Conservation (phyloP, 345 rosid species). For the Anacardium occidentale region DNA sequence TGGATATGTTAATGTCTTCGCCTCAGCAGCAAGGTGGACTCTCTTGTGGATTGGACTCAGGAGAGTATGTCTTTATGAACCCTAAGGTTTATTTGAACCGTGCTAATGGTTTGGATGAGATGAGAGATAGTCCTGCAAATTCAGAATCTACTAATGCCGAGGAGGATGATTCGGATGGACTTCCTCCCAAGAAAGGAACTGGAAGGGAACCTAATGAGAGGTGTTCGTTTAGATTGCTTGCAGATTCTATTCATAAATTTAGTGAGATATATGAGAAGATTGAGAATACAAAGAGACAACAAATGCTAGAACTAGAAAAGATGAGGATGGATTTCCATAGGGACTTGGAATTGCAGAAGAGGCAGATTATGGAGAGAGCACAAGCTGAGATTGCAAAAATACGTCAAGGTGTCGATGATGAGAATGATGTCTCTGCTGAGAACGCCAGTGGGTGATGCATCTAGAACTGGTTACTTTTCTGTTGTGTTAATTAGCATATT, state of each 20-base stretch:
- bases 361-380: slow-evolving; percentile 81
- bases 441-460: slow-evolving; percentile 55
- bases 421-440: slow-evolving; percentile 54
- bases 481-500: slow-evolving; percentile 15
- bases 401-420: slow-evolving; percentile 46
- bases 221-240: slow-evolving; percentile 67
- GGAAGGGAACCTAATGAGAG: slow-evolving; percentile 56
- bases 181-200: slow-evolving; percentile 61
- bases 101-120: slow-evolving; percentile 76
- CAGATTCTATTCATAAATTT: slow-evolving; percentile 79
- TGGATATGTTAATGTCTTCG: slow-evolving; percentile 76
- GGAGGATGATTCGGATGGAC: slow-evolving; percentile 69
- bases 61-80: slow-evolving; percentile 78
- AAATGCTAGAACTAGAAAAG: slow-evolving; percentile 87
- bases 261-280: slow-evolving; percentile 88
- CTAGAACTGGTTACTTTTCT: not conserved
- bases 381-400: slow-evolving; percentile 80
- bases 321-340: slow-evolving; percentile 89
- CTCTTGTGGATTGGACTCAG: slow-evolving; percentile 89
- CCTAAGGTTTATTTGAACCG: slow-evolving; percentile 62
- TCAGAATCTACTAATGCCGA: slow-evolving; percentile 54
- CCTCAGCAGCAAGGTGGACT: slow-evolving; percentile 69
- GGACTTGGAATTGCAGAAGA: slow-evolving; percentile 88
- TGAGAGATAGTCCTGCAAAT: slow-evolving; percentile 88
- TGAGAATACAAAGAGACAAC: slow-evolving; percentile 76